Evolutionary conservation across 1,139 yeast genomes (phyloP).

Genomic region (Meyerozyma elateridarum): DNA sequence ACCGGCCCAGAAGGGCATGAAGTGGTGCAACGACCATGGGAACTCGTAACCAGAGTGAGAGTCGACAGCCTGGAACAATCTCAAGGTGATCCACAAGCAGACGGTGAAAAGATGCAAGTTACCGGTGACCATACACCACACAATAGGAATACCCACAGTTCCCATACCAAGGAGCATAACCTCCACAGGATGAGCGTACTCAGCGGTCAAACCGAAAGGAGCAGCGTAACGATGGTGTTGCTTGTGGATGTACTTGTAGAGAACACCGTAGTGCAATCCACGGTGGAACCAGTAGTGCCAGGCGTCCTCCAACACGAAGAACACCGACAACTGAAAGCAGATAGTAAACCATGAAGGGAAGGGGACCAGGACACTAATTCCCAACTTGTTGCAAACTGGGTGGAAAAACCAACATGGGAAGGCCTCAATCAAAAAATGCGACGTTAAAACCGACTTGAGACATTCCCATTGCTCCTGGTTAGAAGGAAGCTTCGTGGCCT

Average conservation of each 20-base stretch:
- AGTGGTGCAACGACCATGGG: conserved; percentile 91
- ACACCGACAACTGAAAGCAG: conserved; percentile 59
- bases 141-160: conserved; percentile 87
- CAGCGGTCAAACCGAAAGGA: conserved; percentile 94
- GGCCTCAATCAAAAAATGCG: conserved; percentile 89
- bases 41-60: conserved; percentile 97
- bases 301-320: conserved; percentile 82
- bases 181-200: conserved; percentile 93
- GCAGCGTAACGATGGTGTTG: conserved; percentile 97
- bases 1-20: conserved; percentile 95
- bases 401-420: conserved; percentile 96
- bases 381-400: conserved; percentile 74
- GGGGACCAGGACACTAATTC: conserved; percentile 74
- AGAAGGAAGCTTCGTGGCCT: conserved; percentile 72
- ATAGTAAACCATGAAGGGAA: conserved; percentile 65
- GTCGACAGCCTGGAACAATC: conserved; percentile 92
- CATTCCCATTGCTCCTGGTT: conserved; percentile 89
- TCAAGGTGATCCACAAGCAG: conserved; percentile 78
- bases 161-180: conserved; percentile 89
- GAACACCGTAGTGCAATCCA: conserved; percentile 75
- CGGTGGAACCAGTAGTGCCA: conserved; percentile 98
- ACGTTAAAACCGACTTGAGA: conserved; percentile 71
- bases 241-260: conserved; percentile 89
- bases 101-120: conserved; percentile 76
- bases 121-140: conserved; percentile 40